phyloP scores from a whole-genome alignment of 73 alveolate species.

The Uronychia binucleata region DNA sequence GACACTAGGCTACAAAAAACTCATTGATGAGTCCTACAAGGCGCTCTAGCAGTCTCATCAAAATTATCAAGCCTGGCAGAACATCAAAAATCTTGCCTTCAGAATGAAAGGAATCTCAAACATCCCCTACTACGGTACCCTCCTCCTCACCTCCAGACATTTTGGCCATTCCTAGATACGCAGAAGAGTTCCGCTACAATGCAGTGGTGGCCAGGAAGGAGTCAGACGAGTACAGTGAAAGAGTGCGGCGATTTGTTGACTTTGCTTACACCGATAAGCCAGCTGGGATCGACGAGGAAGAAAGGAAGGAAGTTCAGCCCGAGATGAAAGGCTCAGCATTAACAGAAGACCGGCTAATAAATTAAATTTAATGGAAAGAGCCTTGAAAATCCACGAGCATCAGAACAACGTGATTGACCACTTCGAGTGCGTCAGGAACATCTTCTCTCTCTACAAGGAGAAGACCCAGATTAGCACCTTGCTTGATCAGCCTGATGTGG shows the following conservation, averaged over 20 bases:
- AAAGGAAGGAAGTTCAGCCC: neutral
- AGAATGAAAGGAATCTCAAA: neutral
- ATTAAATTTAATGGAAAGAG: slow-evolving; percentile 41
- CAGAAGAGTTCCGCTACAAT: neutral
- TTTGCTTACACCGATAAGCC: neutral
- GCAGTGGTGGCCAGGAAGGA: neutral
- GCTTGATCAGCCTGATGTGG: slow-evolving; percentile 43
- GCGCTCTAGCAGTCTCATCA: neutral
- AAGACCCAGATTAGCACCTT: slow-evolving; percentile 29
- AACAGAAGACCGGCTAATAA: neutral
- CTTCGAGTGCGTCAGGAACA: slow-evolving; percentile 52
- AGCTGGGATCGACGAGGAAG: neutral
- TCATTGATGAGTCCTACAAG: neutral
- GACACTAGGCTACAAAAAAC: neutral
- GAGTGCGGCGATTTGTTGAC: neutral
- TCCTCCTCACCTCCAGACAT: neutral
- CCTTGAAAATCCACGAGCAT: slow-evolving; percentile 43
- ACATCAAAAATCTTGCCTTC: neutral
- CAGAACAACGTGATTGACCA: slow-evolving; percentile 66
- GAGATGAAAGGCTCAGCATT: no score
- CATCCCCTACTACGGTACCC: neutral
- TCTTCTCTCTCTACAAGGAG: slow-evolving; percentile 54
- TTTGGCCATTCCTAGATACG: neutral
- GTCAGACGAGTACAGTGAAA: neutral
- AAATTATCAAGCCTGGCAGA: neutral